These are phyloP conservation scores for Penicillium decumbens DNA, from an alignment of 2,329 filamentous ascomycete genomes.

Conservation along the genomic window DNA sequence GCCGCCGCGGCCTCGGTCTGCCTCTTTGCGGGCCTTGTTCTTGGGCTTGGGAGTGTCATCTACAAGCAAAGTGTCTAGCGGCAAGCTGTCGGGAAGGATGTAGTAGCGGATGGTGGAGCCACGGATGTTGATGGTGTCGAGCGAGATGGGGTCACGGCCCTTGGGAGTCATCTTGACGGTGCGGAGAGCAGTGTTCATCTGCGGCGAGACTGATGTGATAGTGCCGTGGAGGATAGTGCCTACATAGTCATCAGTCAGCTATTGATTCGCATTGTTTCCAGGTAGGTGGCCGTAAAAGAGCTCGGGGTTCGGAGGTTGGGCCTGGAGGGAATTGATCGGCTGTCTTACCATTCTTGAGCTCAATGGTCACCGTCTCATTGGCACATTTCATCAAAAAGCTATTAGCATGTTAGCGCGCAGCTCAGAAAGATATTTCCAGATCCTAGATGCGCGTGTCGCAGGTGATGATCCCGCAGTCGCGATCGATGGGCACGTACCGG, in stretches of 20 bases:
- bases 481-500: slow-evolving; percentile 59
- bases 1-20: slow-evolving; percentile 47
- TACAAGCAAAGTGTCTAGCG: slow-evolving; percentile 89
- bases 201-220: slow-evolving; percentile 90
- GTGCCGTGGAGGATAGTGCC: slow-evolving; percentile 96
- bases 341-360: slow-evolving; percentile 86
- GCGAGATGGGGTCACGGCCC: slow-evolving; percentile 76
- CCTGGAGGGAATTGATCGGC: slow-evolving; percentile 2
- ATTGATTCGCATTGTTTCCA: not conserved
- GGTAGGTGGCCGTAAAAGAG: not conserved
- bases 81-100: slow-evolving; percentile 92
- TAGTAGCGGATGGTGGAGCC: slow-evolving; percentile 95
- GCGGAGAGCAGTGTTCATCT: slow-evolving; percentile 97
- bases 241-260: slow-evolving; percentile 35
- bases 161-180: slow-evolving; percentile 94
- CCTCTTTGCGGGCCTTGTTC: slow-evolving; percentile 98
- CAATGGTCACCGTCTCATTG: slow-evolving; percentile 97
- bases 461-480: slow-evolving; percentile 1
- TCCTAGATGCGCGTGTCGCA: slow-evolving; percentile 11
- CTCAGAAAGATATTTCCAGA: slow-evolving; percentile 12
- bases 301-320: not conserved
- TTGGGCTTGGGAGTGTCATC: slow-evolving; percentile 97
- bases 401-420: slow-evolving; percentile 21
- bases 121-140: slow-evolving; percentile 95
- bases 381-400: slow-evolving; percentile 99